Base-by-base conservation (phyloP, 805 yeast genomes). In the Saccharomyces mikatae region DNA sequence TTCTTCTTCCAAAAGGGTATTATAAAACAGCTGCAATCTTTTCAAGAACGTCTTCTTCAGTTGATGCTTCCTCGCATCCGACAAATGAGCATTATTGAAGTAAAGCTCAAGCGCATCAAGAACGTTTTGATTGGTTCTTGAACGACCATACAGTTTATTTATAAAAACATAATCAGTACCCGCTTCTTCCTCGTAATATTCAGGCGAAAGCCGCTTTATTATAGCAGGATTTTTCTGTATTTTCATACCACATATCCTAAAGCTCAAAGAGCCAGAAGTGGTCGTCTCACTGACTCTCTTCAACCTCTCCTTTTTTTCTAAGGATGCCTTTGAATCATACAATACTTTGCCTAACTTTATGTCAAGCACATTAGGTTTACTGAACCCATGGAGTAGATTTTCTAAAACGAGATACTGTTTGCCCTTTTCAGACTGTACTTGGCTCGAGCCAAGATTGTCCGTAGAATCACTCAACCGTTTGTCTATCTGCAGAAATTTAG, bases 201-300 rank as follows among this genome's bases (percentile, higher is more conserved):
- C 29, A 2, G 57, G 17, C 44, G 4, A 36, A n/a, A 36, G 17
- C 11, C 17, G 44, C 11, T 8, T 21, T 22, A 36, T 4, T 17
- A 36, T 22, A 13, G 13, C 21, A 1, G 50, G 17, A 32, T 61
- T 61, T 28, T 61, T 55, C 58, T 68, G 76, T 4, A 85, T 69
- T 57, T 83, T 84, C 92, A 92, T 87, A 0, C 99, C 99, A 62
- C 98, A 91, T 2, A 92, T 81, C 56, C 99, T 74, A 59, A 86
- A 83, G 17, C 82, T 78, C 11, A 88, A 73, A 3, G 84, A 73
- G 0, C 97, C 96, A 48, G 94, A 85, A 0, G 98, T 92, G 1
- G 98, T 92, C 0, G 72, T 55, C 1, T 71, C 65, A 48, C 94
- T 79, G 0, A 94, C 97, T 27, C 75, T 70, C 29, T 70, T 72